Percentiles rank a stretch among this genome's conserved stretches.
Conservation (phyloP, 2,329 filamentous ascomycete genomes). For the Chaetomiaceae sp. region DNA sequence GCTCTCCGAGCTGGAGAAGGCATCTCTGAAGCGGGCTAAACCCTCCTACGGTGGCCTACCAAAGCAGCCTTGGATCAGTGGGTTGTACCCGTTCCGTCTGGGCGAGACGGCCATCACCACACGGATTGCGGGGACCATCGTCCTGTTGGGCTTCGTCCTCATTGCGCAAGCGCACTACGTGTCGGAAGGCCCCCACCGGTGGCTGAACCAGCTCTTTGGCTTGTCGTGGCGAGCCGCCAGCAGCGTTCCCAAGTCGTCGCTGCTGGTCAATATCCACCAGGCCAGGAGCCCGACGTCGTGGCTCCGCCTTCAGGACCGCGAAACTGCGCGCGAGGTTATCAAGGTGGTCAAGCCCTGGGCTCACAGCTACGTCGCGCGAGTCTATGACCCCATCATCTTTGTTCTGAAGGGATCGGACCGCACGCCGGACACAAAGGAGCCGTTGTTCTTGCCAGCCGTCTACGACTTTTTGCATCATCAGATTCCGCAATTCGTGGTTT, state of each 20-base stretch:
- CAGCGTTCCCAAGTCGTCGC: constrained; percentile 30
- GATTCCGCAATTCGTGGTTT: constrained; percentile 52
- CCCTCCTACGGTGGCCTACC: constrained; percentile 16
- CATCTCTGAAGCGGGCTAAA: constrained; percentile 37
- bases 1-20: constrained; percentile 62
- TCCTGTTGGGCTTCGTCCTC: constrained; percentile 66
- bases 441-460: constrained; percentile 48
- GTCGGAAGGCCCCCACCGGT: constrained; percentile 46
- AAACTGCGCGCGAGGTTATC: constrained; percentile 71
- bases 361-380: constrained; percentile 65
- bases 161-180: constrained; percentile 75
- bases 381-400: constrained; percentile 69
- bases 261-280: constrained; percentile 61
- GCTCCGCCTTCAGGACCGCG: constrained; percentile 71
- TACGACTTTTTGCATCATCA: constrained; percentile 64
- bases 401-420: constrained; percentile 64
- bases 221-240: constrained; percentile 25
- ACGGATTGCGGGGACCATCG: constrained; percentile 65
- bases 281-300: constrained; percentile 70
- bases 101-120: constrained; percentile 65
- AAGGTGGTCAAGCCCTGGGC: constrained; percentile 66
- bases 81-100: constrained; percentile 42
- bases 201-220: constrained; percentile 31
- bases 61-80: constrained; percentile 51
- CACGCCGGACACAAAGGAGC: constrained; percentile 45